Conservation (phyloP, 306 rosid species). For the Medicago arabica region DNA sequence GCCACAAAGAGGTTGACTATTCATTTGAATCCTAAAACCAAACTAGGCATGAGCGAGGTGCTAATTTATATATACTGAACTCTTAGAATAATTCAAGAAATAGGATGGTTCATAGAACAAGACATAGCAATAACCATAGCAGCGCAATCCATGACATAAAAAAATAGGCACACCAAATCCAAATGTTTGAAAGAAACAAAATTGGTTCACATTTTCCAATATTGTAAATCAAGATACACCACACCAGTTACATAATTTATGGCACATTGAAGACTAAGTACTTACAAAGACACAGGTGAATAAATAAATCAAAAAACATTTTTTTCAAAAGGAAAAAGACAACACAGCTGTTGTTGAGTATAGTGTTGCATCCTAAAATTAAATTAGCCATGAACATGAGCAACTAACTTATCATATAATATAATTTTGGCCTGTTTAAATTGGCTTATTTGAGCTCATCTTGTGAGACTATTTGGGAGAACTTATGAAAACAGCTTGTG, state of each 20-base stretch:
- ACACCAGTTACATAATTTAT: conserved; percentile 18
- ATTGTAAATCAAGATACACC: background rate
- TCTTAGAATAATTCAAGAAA: background rate
- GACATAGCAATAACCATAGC: background rate
- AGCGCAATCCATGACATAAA: background rate
- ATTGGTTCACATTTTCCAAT: background rate
- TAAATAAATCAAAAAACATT: background rate
- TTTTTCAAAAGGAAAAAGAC: background rate
- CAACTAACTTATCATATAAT: background rate
- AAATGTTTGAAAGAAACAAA: conserved; percentile 11
- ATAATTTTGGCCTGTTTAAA: background rate
- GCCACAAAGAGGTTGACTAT: background rate
- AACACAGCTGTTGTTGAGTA: background rate
- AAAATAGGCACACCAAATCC: conserved; percentile 1
- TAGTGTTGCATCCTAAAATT: background rate
- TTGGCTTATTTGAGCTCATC: too few species aligned
- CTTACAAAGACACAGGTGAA: background rate
- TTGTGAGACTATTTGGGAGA: too few species aligned
- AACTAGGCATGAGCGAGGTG: background rate
- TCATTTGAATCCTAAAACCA: conserved; percentile 13
- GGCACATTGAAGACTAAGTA: background rate
- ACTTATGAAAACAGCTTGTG: too few species aligned
- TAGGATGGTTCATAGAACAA: background rate
- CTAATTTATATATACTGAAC: background rate
- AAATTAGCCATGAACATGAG: background rate